A percentile compares a stretch with the other conserved stretches of the same genome.
phyloP scores from a whole-genome alignment of 164 flowering plant genomes.

The Hamamelis virginiana region DNA sequence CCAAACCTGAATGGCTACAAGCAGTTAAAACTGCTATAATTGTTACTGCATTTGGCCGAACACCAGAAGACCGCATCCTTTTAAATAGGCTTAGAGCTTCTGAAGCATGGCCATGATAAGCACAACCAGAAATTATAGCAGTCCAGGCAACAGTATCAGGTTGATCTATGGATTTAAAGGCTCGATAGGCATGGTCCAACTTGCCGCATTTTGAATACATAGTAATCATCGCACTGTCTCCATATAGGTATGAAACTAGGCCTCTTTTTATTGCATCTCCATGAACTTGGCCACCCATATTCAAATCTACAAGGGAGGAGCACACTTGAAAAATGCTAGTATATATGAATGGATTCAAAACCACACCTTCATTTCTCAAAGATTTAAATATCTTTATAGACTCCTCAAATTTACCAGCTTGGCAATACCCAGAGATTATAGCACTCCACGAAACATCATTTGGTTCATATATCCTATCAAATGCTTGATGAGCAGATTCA shows the following conservation, averaged over 20 bases:
- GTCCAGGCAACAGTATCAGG: slow-evolving; percentile 65
- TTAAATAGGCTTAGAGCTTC: slow-evolving; percentile 47
- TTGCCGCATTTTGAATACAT: slow-evolving; percentile 63
- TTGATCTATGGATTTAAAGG: slow-evolving; percentile 37
- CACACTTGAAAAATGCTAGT: slow-evolving; percentile 56
- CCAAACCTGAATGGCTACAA: slow-evolving; percentile 57
- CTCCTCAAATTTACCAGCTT: slow-evolving; percentile 39
- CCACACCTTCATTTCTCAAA: slow-evolving; percentile 25
- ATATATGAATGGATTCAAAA: slow-evolving; percentile 40
- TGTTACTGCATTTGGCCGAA: slow-evolving; percentile 46
- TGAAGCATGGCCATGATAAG: slow-evolving; percentile 51
- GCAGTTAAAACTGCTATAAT: slow-evolving; percentile 49
- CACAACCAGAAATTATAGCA: slow-evolving; percentile 51
- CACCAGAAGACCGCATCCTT: slow-evolving; percentile 40
- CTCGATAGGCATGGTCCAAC: slow-evolving; percentile 41
- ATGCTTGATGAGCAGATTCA: slow-evolving; percentile 38
- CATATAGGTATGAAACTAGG: slow-evolving; percentile 37
- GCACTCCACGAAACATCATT: slow-evolving; percentile 65
- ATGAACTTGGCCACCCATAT: slow-evolving; percentile 49
- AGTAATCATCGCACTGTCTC: slow-evolving; percentile 58
- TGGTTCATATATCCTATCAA: slow-evolving; percentile 42
- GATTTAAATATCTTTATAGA: slow-evolving; percentile 31
- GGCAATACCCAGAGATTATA: slow-evolving; percentile 44
- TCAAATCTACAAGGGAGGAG: slow-evolving; percentile 42
- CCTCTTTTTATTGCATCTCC: slow-evolving; percentile 60